phyloP scores from a whole-genome alignment of 108 stramenopile genomes.

The Asterionellopsis glacialis region DNA sequence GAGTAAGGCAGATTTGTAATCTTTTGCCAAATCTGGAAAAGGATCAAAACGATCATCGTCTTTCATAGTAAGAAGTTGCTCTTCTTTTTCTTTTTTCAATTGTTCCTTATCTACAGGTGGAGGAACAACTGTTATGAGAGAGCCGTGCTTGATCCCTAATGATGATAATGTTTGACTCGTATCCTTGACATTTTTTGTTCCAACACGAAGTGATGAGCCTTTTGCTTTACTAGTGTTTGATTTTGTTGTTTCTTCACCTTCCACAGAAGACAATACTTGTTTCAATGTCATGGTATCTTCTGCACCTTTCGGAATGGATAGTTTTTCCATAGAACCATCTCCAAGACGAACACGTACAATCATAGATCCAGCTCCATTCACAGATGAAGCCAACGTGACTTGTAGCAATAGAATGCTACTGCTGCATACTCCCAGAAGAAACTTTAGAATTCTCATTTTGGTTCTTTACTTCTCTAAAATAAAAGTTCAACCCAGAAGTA shows the following conservation, averaged over 20 bases:
- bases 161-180: slow-evolving; percentile 11
- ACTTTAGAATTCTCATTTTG: too few species aligned
- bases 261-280: slow-evolving; percentile 22
- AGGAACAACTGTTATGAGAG: slow-evolving; percentile 54
- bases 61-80: not conserved
- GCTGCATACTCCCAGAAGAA: too few species aligned
- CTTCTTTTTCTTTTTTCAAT: not conserved
- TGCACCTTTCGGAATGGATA: slow-evolving; percentile 20
- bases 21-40: slow-evolving; percentile 81
- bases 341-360: slow-evolving; percentile 36
- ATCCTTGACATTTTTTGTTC: slow-evolving; percentile 3
- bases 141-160: slow-evolving; percentile 62
- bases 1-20: slow-evolving; percentile 40
- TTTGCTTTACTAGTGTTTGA: slow-evolving; percentile 2
- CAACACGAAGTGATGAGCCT: not conserved
- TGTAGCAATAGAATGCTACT: too few species aligned
- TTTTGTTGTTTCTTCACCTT: slow-evolving; percentile 2
- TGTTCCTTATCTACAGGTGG: slow-evolving; percentile 9
- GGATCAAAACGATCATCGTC: slow-evolving; percentile 52
- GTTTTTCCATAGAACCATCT: slow-evolving; percentile 45
- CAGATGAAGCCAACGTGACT: not conserved
- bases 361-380: not conserved
- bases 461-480: too few species aligned
- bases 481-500: too few species aligned
- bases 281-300: slow-evolving; percentile 28